Evolutionary conservation across 1,139 yeast species (phyloP), one percentile per base, ranked within the genome.

Genomic region (Geotrichum histeridarum): DNA sequence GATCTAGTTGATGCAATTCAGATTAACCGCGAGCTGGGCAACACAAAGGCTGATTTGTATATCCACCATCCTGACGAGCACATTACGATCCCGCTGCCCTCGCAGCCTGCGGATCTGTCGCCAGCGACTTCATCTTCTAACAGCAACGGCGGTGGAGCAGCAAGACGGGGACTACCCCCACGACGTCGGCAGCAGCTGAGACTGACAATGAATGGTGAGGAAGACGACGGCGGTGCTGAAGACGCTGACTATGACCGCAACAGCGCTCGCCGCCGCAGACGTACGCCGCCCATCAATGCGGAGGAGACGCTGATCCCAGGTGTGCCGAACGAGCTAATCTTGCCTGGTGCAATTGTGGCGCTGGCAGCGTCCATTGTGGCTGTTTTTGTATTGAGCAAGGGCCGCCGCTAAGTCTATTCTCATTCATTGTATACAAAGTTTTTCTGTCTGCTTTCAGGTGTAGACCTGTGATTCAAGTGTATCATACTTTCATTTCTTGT

Each of bases 1-100:
- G 96, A 89, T 66, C 75, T 89, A 55, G 63, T 74, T 22, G 95
- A 88, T 59, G 88, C 95, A 66, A 81, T 86, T 31, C 70, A 73
- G 49, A 77, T 85, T 44, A 77, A 84, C 61, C 72, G 72, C 53
- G 72, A 71, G 53, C 69, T 79, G 42, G 74, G 76, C 18, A 70
- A 73, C 49, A 83, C 80, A 45, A 85, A 85, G 67, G 86, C 89
- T 8, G 95, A 87, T 62, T 70, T 88, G 52, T 82, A 76, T 61
- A 72, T 88, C 41, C 95, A 88, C 66, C 84, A 84, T 64, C 81
- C 86, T 0, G 84, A 83, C 61, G 79, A 78, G 53, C 66, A 73
- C 5, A 69, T 75, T 32, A 73, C 70, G 15, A 17, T 47, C 2
- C 35, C 35, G 15, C 52, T 50, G 55, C 44, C 15, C 36, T 55